Evolutionary conservation across 768 basidiomycete genomes (phyloP).

Genomic region (Stropharia rugosoannulata): DNA sequence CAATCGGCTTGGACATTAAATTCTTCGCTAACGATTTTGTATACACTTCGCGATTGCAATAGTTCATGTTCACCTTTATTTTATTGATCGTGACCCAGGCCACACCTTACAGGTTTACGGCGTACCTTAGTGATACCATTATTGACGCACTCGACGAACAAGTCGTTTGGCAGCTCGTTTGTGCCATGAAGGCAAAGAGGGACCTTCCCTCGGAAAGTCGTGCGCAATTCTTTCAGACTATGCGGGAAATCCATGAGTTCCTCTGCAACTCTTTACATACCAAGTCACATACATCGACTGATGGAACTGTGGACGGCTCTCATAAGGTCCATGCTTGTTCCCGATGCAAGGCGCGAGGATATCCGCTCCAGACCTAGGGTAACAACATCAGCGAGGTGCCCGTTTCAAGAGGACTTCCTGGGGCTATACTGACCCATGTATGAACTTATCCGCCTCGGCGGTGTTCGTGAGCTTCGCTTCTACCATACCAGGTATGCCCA

Average conservation of each 20-base stretch:
- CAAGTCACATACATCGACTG: conserved; percentile 36
- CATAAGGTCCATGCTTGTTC: conserved; percentile 44
- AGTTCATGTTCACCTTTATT: conserved; percentile 42
- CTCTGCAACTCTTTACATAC: not conserved
- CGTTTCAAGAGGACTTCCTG: not conserved
- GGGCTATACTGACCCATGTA: conserved; percentile 30
- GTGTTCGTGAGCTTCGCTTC: conserved; percentile 46
- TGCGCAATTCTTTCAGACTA: conserved; percentile 36
- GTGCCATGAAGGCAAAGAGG: conserved; percentile 47
- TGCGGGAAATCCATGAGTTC: not conserved
- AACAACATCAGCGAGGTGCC: not conserved
- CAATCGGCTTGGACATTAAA: conserved; percentile 36
- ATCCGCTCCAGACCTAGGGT: conserved; percentile 37
- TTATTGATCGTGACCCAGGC: no score
- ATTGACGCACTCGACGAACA: conserved; percentile 44
- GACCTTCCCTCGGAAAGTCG: conserved; percentile 31
- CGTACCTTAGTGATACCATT: conserved; percentile 44
- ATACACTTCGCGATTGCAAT: conserved; percentile 46
- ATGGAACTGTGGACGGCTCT: conserved; percentile 43
- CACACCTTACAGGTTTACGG: no score
- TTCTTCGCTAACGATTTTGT: conserved; percentile 30
- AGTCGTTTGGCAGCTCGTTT: conserved; percentile 40
- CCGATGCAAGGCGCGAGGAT: conserved; percentile 49
- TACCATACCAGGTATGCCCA: conserved; percentile 44
- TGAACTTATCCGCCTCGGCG: conserved; percentile 39